Evolutionary conservation across 345 rosid species (phyloP).

Genomic region (Aethionema arabicum): DNA sequence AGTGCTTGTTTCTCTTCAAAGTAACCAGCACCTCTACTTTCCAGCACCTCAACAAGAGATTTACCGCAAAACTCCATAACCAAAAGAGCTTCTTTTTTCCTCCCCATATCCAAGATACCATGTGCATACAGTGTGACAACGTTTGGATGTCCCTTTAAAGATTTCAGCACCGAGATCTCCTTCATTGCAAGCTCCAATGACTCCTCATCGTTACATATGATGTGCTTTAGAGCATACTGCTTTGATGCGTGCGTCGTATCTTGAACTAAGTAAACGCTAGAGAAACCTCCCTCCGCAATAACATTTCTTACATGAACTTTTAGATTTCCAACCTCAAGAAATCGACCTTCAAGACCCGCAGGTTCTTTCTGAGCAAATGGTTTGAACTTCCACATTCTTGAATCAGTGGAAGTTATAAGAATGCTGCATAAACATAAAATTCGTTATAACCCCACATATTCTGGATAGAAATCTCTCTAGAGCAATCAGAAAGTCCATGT

Average conservation of each 20-base stretch:
- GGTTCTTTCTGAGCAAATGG: slow-evolving; percentile 80
- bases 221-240: slow-evolving; percentile 95
- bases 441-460: background rate
- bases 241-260: slow-evolving; percentile 65
- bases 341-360: slow-evolving; percentile 86
- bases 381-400: slow-evolving; percentile 93
- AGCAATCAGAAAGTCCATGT: background rate
- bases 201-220: slow-evolving; percentile 88
- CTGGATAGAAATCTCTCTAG: slow-evolving; percentile 2
- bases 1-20: slow-evolving; percentile 88
- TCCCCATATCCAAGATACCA: slow-evolving; percentile 77
- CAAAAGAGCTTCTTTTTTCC: slow-evolving; percentile 86
- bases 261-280: slow-evolving; percentile 82
- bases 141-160: slow-evolving; percentile 87
- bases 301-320: slow-evolving; percentile 68
- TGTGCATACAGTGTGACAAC: slow-evolving; percentile 68
- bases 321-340: slow-evolving; percentile 71
- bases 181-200: slow-evolving; percentile 66
- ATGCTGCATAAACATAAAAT: slow-evolving; percentile 36
- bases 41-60: slow-evolving; percentile 78
- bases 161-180: slow-evolving; percentile 83
- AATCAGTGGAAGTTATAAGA: slow-evolving; percentile 23
- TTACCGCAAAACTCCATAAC: slow-evolving; percentile 93
- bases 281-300: slow-evolving; percentile 97
- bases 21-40: slow-evolving; percentile 76